Conservation (phyloP, 2,329 filamentous ascomycete genomes). For the Cladosporium sp. region DNA sequence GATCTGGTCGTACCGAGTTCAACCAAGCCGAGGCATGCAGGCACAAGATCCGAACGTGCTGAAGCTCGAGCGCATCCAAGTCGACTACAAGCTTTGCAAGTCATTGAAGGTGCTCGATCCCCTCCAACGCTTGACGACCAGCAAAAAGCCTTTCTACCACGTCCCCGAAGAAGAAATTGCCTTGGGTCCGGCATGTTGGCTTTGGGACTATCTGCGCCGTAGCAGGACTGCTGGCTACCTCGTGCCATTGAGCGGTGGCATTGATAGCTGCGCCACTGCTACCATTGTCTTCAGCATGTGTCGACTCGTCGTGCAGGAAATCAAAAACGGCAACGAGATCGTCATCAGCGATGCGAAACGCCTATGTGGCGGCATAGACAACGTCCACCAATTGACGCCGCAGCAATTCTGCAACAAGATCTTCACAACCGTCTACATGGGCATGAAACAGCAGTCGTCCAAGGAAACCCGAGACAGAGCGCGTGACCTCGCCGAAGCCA, state of each 20-base stretch:
- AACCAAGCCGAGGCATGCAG: conserved; percentile 55
- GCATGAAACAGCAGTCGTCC: conserved; percentile 61
- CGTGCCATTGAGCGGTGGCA: conserved; percentile 56
- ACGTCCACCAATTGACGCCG: conserved; percentile 48
- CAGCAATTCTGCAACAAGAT: conserved; percentile 58
- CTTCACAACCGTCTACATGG: conserved; percentile 67
- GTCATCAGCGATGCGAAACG: conserved; percentile 52
- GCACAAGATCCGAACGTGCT: conserved; percentile 44
- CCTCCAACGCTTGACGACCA: conserved; percentile 39
- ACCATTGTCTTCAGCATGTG: conserved; percentile 47
- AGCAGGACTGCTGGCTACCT: conserved; percentile 53
- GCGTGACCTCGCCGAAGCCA: conserved; percentile 54
- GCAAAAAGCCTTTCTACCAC: conserved; percentile 52
- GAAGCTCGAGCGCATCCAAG: conserved; percentile 44
- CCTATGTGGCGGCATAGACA: conserved; percentile 44
- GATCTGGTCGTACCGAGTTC: conserved; percentile 59
- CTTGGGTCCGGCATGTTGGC: conserved; percentile 59
- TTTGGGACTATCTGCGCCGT: conserved; percentile 61
- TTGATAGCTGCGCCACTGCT: conserved; percentile 57
- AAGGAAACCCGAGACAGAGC: conserved; percentile 65
- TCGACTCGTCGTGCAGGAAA: conserved; percentile 51
- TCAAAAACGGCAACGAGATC: conserved; percentile 48
- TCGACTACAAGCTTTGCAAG: conserved; percentile 41
- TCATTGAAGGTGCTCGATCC: conserved; percentile 12
- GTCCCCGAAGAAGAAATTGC: conserved; percentile 65